Evolutionary conservation across 1,139 yeast species (phyloP).

Genomic region (Candida neerlandica): DNA sequence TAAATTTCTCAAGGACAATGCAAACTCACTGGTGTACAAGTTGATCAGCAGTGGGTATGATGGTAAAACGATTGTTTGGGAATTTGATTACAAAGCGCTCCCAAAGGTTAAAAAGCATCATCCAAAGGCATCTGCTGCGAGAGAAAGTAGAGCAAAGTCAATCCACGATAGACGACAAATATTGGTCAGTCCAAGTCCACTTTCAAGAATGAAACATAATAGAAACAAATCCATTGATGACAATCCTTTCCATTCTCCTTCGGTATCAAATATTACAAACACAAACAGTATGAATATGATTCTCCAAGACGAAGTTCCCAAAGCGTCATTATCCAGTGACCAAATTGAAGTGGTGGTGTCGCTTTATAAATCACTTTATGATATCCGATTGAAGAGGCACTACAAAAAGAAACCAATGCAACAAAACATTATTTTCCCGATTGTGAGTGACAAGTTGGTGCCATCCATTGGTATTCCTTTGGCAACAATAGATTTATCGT

Average conservation of each 20-base stretch:
- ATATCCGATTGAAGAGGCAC: slow-evolving; percentile 36
- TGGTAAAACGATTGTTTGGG: slow-evolving; percentile 71
- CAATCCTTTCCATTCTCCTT: slow-evolving; percentile 11
- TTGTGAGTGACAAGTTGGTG: slow-evolving; percentile 40
- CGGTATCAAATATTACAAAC: slow-evolving; percentile 14
- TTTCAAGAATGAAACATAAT: slow-evolving; percentile 12
- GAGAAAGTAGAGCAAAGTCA: slow-evolving; percentile 14
- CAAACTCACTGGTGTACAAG: slow-evolving; percentile 45
- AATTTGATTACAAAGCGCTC: slow-evolving; percentile 65
- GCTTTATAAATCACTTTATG: slow-evolving; percentile 39
- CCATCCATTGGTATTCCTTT: slow-evolving; percentile 47
- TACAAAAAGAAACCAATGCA: slow-evolving; percentile 19
- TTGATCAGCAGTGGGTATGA: slow-evolving; percentile 73
- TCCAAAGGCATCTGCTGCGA: slow-evolving; percentile 7
- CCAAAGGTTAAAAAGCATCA: slow-evolving; percentile 43
- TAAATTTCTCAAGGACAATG: slow-evolving; percentile 27
- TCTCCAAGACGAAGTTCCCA: slow-evolving; percentile 9
- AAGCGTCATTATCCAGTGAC: slow-evolving; percentile 6
- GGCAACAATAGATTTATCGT: slow-evolving; percentile 35
- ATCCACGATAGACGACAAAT: slow-evolving; percentile 15
- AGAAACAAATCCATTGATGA: slow-evolving; percentile 11
- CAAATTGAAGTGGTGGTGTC: slow-evolving; percentile 29
- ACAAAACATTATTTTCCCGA: slow-evolving; percentile 38
- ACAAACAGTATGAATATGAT: slow-evolving; percentile 17
- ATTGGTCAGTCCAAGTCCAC: slow-evolving; percentile 17